phyloP scores from a whole-genome alignment of 169 alveolate species.

The Cryptosporidium bovis region DNA sequence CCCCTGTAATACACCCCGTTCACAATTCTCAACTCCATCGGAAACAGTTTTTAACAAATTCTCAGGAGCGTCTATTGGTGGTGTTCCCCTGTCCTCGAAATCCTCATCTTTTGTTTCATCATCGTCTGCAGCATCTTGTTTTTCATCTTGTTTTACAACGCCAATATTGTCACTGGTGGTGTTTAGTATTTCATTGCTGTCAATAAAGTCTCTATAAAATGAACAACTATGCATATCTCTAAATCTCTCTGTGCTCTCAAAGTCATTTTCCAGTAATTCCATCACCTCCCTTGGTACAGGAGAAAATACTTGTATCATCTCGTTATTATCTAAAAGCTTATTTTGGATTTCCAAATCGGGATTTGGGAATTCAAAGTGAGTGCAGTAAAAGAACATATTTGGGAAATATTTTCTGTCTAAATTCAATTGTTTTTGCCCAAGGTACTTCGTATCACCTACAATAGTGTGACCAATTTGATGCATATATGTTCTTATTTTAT shows the following conservation, averaged over 20 bases:
- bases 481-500: constrained; percentile 43
- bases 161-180: background rate
- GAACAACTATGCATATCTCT: constrained; percentile 14
- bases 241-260: constrained; percentile 36
- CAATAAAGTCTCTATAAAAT: background rate
- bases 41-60: no score
- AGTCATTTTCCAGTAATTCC: constrained; percentile 27
- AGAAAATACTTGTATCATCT: background rate
- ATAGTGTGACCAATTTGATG: constrained; percentile 48
- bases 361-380: constrained; percentile 32
- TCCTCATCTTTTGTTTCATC: background rate
- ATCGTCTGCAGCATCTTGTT: constrained; percentile 1
- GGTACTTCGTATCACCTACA: constrained; percentile 44
- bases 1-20: no score
- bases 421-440: constrained; percentile 32
- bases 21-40: no score
- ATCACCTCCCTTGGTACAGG: constrained; percentile 14
- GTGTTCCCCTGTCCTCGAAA: background rate
- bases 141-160: background rate
- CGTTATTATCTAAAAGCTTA: background rate
- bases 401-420: constrained; percentile 49
- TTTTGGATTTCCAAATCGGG: background rate
- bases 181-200: background rate
- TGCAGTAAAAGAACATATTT: constrained; percentile 34
- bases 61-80: background rate